Percentiles rank a stretch among this genome's conserved stretches.
phyloP scores from a whole-genome alignment of 2,329 filamentous ascomycete genomes.

The Pseudophaeomoniella oleicola region DNA sequence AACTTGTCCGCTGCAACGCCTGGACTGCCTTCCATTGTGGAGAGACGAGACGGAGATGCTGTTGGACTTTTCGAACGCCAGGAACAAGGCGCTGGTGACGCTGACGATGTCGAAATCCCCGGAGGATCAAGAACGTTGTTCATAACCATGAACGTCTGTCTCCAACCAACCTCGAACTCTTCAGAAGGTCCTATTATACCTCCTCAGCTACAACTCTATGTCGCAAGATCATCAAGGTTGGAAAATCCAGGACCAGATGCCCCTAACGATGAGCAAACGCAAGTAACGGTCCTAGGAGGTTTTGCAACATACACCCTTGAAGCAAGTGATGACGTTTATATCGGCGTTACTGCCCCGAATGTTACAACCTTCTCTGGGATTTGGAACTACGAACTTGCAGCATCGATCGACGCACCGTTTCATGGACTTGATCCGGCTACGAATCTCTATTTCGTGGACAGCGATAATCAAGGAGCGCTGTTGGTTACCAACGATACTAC shows the following conservation, averaged over 20 bases:
- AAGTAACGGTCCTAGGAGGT: conserved; percentile 47
- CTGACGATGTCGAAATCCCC: conserved; percentile 4
- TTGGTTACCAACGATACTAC: conserved; percentile 66
- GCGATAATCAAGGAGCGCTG: conserved; percentile 64
- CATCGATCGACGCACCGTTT: conserved; percentile 65
- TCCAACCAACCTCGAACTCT: conserved; percentile 50
- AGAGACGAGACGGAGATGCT: conserved; percentile 13
- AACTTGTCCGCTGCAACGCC: conserved; percentile 20
- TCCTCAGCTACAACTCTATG: conserved; percentile 63
- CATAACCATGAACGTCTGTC: conserved; percentile 75
- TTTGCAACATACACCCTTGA: conserved; percentile 52
- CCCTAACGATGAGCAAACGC: conserved; percentile 28
- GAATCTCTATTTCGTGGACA: conserved; percentile 67
- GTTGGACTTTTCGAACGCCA: conserved; percentile 10
- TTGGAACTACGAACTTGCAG: conserved; percentile 72
- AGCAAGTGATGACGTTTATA: conserved; percentile 53
- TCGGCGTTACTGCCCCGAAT: conserved; percentile 60
- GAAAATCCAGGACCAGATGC: conserved; percentile 50
- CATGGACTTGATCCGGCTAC: conserved; percentile 46
- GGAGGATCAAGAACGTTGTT: conserved; percentile 44
- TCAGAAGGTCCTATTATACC: conserved; percentile 32
- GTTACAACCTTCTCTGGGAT: conserved; percentile 46
- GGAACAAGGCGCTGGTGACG: conserved; percentile 6
- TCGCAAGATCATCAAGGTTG: conserved; percentile 53
- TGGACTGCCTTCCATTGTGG: conserved; percentile 18